Base-by-base conservation (phyloP, 2,329 filamentous ascomycete genomes). In the Drechslera avenae region DNA sequence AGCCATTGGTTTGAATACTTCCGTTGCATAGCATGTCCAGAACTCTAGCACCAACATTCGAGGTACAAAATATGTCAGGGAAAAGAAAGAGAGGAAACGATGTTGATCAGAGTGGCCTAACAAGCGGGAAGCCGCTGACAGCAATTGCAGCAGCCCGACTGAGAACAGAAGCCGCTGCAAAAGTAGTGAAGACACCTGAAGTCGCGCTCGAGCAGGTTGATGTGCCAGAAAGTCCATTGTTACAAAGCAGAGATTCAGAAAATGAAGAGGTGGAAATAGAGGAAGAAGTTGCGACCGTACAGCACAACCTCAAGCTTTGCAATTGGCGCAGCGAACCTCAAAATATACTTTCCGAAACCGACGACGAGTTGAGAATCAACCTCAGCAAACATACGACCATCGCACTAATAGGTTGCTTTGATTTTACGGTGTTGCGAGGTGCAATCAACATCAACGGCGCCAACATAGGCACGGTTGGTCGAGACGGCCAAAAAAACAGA, bases 381-480 rank as follows among this genome's bases (percentile, higher is more conserved):
- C 46, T 72, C 31, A 56, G 64, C 17, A 69, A 71, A 23, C 71
- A 68, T 26, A 39, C 76, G 6, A 74, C 65, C 6, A 66, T 75
- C 28, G 65, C 72, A 2, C 64, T 75, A 14, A 54, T 90, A 9
- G 90, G 90, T 1, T 86, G 83, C 62, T 94, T 86, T 69, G 83
- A 85, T 13, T 68, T 93, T 23, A 77, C 76, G 10, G 79, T 93
- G 0, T 63, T 76, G 7, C 78, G 78, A 44, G 90, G 90, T 2
- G 78, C 85, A 35, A 75, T 88, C 18, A 85, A 83, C 1, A 70
- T 93, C 19, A 81, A 84, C 12, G 88, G 89, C 13, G 85, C 88
- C 5, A 82, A 79, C 5, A 68, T 93, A 3, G 75, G 76, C 9
- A 68, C 80, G 1, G 76, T 79, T 0, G 58, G 57, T 39, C 57